phyloP scores from a whole-genome alignment of 441 rosid species.

The Raphanus hybrid region DNA sequence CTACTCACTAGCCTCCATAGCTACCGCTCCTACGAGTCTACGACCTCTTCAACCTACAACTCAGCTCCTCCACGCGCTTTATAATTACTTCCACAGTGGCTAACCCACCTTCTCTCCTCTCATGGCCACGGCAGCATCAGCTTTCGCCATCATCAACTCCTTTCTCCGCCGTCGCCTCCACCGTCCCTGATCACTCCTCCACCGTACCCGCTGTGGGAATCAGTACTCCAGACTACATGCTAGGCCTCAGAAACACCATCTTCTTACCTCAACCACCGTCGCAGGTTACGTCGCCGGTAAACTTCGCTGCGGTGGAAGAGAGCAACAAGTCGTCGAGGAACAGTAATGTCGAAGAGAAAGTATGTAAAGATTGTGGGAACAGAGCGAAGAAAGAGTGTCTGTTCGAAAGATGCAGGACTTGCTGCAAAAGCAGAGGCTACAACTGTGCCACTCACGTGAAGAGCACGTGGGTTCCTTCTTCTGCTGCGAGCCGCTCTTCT shows the following conservation, averaged over 20 bases:
- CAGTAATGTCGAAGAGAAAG: constrained; percentile 44
- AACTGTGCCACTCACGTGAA: constrained; percentile 66
- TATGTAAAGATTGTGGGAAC: constrained; percentile 65
- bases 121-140: constrained; percentile 38
- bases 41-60: constrained; percentile 27
- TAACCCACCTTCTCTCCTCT: constrained; percentile 33
- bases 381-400: constrained; percentile 68
- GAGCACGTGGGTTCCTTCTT: constrained; percentile 75
- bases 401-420: constrained; percentile 60
- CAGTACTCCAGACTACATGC: constrained; percentile 49
- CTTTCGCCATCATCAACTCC: constrained; percentile 27
- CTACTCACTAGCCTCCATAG: constrained; percentile 36
- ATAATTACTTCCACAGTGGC: constrained; percentile 39
- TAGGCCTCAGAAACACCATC: constrained; percentile 69
- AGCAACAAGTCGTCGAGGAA: constrained; percentile 27
- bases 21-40: constrained; percentile 14
- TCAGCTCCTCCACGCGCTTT: constrained; percentile 38
- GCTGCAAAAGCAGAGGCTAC: constrained; percentile 65
- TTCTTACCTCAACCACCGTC: constrained; percentile 48
- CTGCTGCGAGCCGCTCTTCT: constrained; percentile 46
- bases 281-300: constrained; percentile 36
- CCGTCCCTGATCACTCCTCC: constrained; percentile 25
- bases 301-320: constrained; percentile 19
- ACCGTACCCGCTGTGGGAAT: neutral
- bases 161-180: constrained; percentile 21